Evolutionary conservation across 768 basidiomycete genomes (phyloP), one percentile per base, ranked within the genome.

Genomic region (Antrodiella citrinella): DNA sequence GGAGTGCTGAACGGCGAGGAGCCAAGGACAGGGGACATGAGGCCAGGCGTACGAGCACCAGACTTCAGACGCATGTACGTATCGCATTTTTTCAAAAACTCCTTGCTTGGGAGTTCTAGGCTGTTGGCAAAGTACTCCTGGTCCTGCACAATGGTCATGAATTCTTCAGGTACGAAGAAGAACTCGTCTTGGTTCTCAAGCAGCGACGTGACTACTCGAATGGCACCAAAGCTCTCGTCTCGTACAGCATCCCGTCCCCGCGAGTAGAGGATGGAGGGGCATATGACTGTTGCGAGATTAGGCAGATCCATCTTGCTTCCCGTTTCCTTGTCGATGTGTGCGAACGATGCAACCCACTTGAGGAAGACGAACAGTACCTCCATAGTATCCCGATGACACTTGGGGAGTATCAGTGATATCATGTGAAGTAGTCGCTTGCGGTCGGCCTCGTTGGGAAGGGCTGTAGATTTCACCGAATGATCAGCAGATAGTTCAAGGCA

Each of bases 281-380:
- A 86, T 57, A 98, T 94, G 67, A 98, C 95, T 7, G 92, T 97
- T 26, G 96, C 92, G 57, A 99, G 77, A 66, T 99, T 99, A 15
- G 77, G 77, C 44, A 98, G 73, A 67, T 99, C 96, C 96, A 99
- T 99, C 72, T 95, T 94, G 70, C 90, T 94, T 39, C 94, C 94
- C 0, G 95, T 97, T 62, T 91, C 90, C 58, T 93, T 91, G 61
- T 97, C 94, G 73, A 59, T 38, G 50, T 99, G 95, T 45, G 96
- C 92, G 65, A 99, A 99, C 1, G 93, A 96, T 9, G 95, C 95
- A 10, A 99, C 96, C 96, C 96, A 99, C 69, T 97, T 96, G 57
- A 99, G 76, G 73, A 99, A 99, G 24, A 96, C 94, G 63, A 96
- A 97, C 46, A 99, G 72, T 46, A 96, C 91, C 68, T 99, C 96